phyloP scores from a whole-genome alignment of 2,329 filamentous ascomycete genomes.

The Hymenoscyphus fructigenus region DNA sequence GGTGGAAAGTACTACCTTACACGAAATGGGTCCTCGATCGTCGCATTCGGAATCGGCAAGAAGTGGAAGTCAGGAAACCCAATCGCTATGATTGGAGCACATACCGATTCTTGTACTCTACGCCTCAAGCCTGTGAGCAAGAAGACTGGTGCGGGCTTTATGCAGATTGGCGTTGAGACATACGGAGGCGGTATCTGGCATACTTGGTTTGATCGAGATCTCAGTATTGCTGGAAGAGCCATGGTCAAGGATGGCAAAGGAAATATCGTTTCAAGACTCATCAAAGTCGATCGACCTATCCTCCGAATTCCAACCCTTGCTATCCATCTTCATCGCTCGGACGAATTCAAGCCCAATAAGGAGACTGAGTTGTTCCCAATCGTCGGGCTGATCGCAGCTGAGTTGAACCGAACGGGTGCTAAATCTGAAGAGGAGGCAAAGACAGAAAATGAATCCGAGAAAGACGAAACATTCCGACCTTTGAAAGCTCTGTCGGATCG shows the following conservation, averaged over 20 bases:
- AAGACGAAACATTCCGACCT: conserved; percentile 62
- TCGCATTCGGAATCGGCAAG: conserved; percentile 87
- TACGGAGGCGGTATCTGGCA: conserved; percentile 98
- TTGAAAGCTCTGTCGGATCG: conserved; percentile 75
- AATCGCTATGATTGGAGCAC: conserved; percentile 89
- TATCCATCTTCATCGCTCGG: conserved; percentile 85
- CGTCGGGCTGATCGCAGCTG: conserved; percentile 79
- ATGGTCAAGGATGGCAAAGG: conserved; percentile 75
- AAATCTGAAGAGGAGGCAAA: conserved; percentile 37
- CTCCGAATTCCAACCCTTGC: conserved; percentile 90
- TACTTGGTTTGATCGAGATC: conserved; percentile 95
- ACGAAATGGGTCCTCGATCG: conserved; percentile 86
- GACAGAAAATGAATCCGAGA: conserved; percentile 39
- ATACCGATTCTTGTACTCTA: conserved; percentile 92
- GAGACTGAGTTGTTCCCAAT: conserved; percentile 96
- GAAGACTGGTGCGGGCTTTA: conserved; percentile 79
- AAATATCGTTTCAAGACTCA: conserved; percentile 76
- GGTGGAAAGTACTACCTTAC: conserved; percentile 97
- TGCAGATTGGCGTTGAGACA: conserved; percentile 94
- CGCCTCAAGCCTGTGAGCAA: conserved; percentile 94
- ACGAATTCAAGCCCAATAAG: conserved; percentile 92
- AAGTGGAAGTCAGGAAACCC: conserved; percentile 92
- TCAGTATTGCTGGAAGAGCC: conserved; percentile 84
- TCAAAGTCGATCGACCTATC: conserved; percentile 89
- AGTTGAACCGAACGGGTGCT: conserved; percentile 70